Base-by-base conservation (phyloP, 1,139 yeast species). In the Taphrina pruni region DNA sequence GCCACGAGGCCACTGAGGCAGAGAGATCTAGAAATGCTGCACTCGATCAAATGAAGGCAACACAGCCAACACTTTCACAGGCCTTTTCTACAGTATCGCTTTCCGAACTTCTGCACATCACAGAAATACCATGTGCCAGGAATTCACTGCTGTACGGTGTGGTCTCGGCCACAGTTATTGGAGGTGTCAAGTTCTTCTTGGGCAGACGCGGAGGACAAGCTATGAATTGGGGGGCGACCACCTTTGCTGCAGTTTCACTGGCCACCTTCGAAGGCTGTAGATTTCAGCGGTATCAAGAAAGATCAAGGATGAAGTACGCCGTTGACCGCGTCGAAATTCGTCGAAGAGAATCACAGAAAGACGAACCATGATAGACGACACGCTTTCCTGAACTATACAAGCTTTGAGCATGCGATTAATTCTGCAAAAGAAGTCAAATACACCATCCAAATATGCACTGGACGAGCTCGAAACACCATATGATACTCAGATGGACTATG, bases 321-420 rank as follows among this genome's bases (percentile, higher is more conserved):
- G 67, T 64, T 7, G 67, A 64, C 38, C 67, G 67, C 1, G 67
- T 64, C 9, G 67, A 64, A 39, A 64, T 64, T 8, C 60, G 67
- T 17, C 55, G 67, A 38, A 46, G 39, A 32, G 67, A 64, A 26
- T 17, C 62, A 11, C 20, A 26, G 20, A 21, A 50, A 7, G 54
- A 21, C n/a, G 54, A 50, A 2, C n/a, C 36, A 50, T 50, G 11
- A 21, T 39, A 14, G 43, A 4, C 32, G 32, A 26, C 4, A 26
- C 32, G 32, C 32, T 26, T 26, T 26, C 32, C 32, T 26, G 32
- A 26, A 26, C 32, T 4, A 26, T 26, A 26, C 32, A 26, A 26
- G 32, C 32, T 26, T 26, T 26, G 32, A 26, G 32, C 4, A 4
- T 26, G 32, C 32, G 32, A 26, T 26, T 26, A 26, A 26, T 26